Base-by-base conservation (phyloP, 148 eudicot species). In the Drosera capensis region DNA sequence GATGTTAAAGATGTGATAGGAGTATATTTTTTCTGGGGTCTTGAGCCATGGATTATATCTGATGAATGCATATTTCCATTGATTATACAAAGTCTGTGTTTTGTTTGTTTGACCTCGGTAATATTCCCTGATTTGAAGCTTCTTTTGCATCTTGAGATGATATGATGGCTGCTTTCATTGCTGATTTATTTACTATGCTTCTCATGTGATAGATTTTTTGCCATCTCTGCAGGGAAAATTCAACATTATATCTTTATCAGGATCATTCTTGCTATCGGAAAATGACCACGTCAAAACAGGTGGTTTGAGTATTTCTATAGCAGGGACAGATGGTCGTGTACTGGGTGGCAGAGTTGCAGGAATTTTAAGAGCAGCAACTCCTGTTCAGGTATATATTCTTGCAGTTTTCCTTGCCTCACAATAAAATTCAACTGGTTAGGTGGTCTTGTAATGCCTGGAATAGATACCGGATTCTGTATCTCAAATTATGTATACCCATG, bases 301-400 rank as follows among this genome's bases (percentile, higher is more conserved):
- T 49, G 78, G 83, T 48, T 65, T 87, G 62, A 74, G 83, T 52
- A 73, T 83, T 14, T 79, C 94, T 23, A 60, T 87, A 51, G 94
- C 96, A 14, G 82, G 90, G 2, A 55, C 90, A 37, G 96, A 87
- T 70, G 90, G 94, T 9, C 77, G 78, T 34, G 90, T 82, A 38
- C 53, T 87, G 40, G 94, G 96, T 38, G 96, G 96, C 48, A 79
- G 80, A 43, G 78, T 87, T 60, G 79, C 78, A 18, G 96, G 94
- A 53, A 48, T 59, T 56, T 68, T 87, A 16, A 49, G 60, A 58
- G 96, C 94, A 9, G 94, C 96, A 36, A 46, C 78, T 45, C 86
- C 74, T 8, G 90, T 87, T 48, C 94, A 87, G 96, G 96, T 82
- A 40, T 40, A 7, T 45, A 14, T 41, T 41, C 23, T 1, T 41